Base-by-base conservation (phyloP, 768 basidiomycete genomes). In the Tricholoma saponaceum region DNA sequence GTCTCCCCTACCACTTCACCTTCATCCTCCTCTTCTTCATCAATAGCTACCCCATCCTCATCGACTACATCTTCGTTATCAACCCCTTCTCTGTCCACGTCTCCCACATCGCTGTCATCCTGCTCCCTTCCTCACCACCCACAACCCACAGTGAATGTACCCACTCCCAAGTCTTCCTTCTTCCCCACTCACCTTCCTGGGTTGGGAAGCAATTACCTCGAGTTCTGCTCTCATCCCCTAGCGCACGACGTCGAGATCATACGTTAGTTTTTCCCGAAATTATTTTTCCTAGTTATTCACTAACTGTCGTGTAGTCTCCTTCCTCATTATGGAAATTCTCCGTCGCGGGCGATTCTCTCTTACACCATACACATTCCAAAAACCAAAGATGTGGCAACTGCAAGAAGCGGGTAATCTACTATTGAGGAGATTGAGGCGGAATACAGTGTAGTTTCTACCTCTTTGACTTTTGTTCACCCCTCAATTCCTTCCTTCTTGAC, bases 251-350 rank as follows among this genome's bases (percentile, higher is more conserved):
- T 78, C 8, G 84, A 85, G 65, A 76, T 85, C 18, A 81, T 85
- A 55, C 70, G 83, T 83, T 57, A 58, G 78, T 65, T 25, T 46
- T 32, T 28, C 26, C 58, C 52, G 9, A 26, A 4, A 23, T n/a
- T 22, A 30, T 54, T 54, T 51, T 10, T 18, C 18, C 33, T 25
- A 49, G 43, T 47, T 58, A 30, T 41, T 55, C 16, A 14, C 8
- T 67, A 39, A 74, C 58, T 20, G 4, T 33, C 13, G 20, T 28
- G 8, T 57, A 84, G 84, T 85, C 7, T 83, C 83, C 13, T 85
- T 85, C 67, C 72, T 86, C 33, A 78, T 86, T 70, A 80, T 86
- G 76, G 84, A 86, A 66, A 81, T 85, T 30, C 66, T 86, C 14
- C 83, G 84, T 26, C 78, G 83, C 49, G 80, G 83, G 41, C 79